Conservation (phyloP, 192 early-diverging fungal genomes). For the Entomortierella chlamydospora region DNA sequence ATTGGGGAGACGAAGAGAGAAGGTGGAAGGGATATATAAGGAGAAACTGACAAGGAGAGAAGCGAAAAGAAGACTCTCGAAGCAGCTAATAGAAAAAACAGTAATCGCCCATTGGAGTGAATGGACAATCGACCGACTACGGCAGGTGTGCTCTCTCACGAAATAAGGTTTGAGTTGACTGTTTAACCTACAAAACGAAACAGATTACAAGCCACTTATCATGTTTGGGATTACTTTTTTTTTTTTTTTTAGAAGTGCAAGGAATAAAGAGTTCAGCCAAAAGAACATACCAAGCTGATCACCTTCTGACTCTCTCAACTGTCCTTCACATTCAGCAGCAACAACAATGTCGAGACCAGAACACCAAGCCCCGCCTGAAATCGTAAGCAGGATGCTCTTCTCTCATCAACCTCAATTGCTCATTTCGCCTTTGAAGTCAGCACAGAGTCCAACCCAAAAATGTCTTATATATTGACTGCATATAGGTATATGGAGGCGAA, state of each 20-base stretch:
- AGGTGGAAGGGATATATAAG: not conserved
- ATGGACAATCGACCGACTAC: conserved; percentile 23
- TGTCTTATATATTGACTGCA: not conserved
- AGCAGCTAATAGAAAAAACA: not conserved
- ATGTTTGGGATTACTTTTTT: too few species aligned
- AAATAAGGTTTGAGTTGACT: too few species aligned
- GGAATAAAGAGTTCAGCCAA: not conserved
- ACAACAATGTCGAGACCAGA: conserved; percentile 90
- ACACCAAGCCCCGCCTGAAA: conserved; percentile 96
- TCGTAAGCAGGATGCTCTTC: conserved; percentile 64
- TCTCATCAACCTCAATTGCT: not conserved
- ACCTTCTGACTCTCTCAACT: not conserved
- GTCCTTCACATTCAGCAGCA: not conserved
- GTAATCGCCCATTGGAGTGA: conserved; percentile 17
- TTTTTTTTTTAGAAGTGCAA: not conserved
- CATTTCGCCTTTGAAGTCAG: not conserved
- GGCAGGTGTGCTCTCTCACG: not conserved
- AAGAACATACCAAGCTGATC: not conserved
- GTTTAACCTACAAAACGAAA: too few species aligned
- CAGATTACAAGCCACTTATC: too few species aligned
- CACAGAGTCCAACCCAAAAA: too few species aligned
- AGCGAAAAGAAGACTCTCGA: not conserved
- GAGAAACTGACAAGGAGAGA: not conserved
- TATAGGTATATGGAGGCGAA: conserved; percentile 91
- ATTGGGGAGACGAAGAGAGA: not conserved